phyloP scores from a whole-genome alignment of 257 asterid species.

The Paulownia fortunei region DNA sequence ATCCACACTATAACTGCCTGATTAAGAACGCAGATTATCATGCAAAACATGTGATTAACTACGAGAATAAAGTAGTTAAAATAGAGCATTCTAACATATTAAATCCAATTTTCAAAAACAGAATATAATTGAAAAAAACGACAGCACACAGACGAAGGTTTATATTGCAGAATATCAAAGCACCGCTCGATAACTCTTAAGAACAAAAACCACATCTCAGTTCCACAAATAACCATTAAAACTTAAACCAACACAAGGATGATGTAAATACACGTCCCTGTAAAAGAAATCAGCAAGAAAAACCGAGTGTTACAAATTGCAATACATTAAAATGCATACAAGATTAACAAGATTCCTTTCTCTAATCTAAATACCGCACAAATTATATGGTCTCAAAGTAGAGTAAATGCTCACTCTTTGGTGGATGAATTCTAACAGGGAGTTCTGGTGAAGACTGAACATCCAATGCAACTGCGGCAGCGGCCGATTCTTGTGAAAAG shows the following conservation, averaged over 20 bases:
- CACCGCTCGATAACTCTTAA: not conserved
- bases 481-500: slow-evolving; percentile 57
- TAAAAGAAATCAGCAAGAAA: not conserved
- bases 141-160: not conserved
- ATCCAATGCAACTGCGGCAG: slow-evolving; percentile 45
- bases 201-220: not conserved
- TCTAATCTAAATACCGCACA: not conserved
- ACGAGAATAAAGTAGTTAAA: not conserved
- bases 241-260: not conserved
- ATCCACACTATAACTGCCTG: not conserved
- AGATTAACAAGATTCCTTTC: not conserved
- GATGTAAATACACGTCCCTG: not conserved
- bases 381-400: not conserved
- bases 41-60: slow-evolving; percentile 6
- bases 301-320: not conserved
- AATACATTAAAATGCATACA: not conserved
- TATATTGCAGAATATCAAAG: not conserved
- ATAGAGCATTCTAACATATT: not conserved
- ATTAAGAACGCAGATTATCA: not conserved
- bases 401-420: slow-evolving; percentile 64
- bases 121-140: not conserved
- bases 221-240: slow-evolving; percentile 5
- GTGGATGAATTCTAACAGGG: slow-evolving; percentile 57
- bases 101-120: not conserved
- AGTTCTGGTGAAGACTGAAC: slow-evolving; percentile 46